phyloP scores from a whole-genome alignment of 495 filamentous ascomycete genomes.

The Melanomma pulvis-pyrius region DNA sequence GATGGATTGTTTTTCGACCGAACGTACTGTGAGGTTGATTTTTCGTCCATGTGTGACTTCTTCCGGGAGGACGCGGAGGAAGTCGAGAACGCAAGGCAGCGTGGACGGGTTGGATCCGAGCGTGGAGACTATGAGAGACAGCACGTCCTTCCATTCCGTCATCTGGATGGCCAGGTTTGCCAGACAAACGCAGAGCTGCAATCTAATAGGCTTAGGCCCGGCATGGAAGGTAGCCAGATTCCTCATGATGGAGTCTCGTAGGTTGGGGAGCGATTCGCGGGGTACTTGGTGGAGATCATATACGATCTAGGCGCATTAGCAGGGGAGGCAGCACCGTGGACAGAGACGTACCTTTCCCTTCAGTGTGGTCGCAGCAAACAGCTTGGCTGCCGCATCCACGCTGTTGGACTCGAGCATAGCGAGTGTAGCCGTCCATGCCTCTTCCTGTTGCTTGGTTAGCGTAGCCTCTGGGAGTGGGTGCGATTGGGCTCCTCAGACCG shows the following conservation, averaged over 20 bases:
- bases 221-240: constrained; percentile 76
- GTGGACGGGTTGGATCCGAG: constrained; percentile 76
- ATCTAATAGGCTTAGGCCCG: constrained; percentile 87
- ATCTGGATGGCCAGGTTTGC: constrained; percentile 95
- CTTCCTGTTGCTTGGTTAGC: constrained; percentile 57
- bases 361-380: constrained; percentile 95
- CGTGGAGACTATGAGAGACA: constrained; percentile 74
- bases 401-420: constrained; percentile 75
- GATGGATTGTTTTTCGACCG: constrained; percentile 57
- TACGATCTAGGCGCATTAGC: constrained; percentile 63
- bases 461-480: background rate
- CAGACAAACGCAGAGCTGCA: constrained; percentile 92
- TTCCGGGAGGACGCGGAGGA: constrained; percentile 93
- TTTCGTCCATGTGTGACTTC: constrained; percentile 99
- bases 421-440: constrained; percentile 88
- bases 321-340: background rate
- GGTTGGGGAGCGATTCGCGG: constrained; percentile 66
- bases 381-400: constrained; percentile 76
- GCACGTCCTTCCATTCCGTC: constrained; percentile 91
- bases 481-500: constrained; percentile 59
- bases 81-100: constrained; percentile 86
- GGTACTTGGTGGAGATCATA: constrained; percentile 87
- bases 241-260: constrained; percentile 80
- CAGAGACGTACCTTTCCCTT: constrained; percentile 83
- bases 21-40: constrained; percentile 96